phyloP scores from a whole-genome alignment of 2,329 filamentous ascomycete genomes.

The Fusarium chlamydosporum region DNA sequence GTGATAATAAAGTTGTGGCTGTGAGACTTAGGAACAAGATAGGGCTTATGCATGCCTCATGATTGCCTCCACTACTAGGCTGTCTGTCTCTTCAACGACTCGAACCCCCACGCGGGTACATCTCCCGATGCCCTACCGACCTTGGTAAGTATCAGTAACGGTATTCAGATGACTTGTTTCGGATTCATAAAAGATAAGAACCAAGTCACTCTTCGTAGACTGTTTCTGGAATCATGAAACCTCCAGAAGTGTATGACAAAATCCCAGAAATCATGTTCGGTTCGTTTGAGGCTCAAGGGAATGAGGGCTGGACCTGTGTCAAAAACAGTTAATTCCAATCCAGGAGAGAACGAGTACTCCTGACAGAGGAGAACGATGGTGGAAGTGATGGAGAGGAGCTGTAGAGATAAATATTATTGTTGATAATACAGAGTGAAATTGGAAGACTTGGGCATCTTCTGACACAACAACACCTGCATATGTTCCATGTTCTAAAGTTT shows the following conservation, averaged over 20 bases:
- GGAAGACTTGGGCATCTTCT: too few relatives aligned
- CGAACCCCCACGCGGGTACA: conserved; percentile 16
- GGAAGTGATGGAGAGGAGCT: background rate
- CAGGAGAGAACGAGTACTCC: background rate
- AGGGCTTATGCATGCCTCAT: background rate
- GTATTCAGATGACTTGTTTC: background rate
- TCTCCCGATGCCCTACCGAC: conserved; percentile 36
- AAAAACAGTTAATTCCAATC: conserved; percentile 22
- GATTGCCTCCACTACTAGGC: background rate
- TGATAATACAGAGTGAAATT: too few relatives aligned
- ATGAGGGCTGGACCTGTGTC: background rate
- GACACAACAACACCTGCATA: too few relatives aligned
- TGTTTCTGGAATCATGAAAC: conserved; percentile 23
- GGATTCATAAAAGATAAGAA: background rate
- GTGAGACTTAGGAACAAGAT: background rate
- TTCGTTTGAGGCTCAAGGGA: conserved; percentile 1
- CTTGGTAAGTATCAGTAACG: background rate
- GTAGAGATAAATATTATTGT: background rate
- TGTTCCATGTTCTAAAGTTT: too few relatives aligned
- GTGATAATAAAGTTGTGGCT: background rate
- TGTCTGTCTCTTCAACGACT: background rate
- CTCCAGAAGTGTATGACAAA: conserved; percentile 10
- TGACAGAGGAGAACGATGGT: background rate
- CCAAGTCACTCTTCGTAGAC: background rate
- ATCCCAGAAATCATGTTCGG: conserved; percentile 1